Conservation (phyloP, 768 basidiomycete species). For the Macrolepiota dolichaula region DNA sequence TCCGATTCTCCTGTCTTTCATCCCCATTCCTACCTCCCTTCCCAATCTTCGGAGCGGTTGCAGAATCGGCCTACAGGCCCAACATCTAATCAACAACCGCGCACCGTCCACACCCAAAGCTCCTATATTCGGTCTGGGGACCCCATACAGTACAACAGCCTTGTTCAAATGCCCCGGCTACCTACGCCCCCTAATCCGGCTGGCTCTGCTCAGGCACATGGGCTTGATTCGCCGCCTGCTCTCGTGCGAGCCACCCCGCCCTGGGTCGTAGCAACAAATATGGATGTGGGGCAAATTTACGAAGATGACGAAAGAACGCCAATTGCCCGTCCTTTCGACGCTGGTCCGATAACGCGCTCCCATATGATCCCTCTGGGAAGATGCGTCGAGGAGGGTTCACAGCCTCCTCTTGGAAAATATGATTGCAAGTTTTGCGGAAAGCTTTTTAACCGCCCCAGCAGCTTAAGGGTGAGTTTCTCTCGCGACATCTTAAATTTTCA, state of each 20-base stretch:
- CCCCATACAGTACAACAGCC: not conserved
- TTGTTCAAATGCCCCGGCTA: not conserved
- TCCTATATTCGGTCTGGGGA: not conserved
- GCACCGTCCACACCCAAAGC: not conserved
- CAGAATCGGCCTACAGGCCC: not conserved
- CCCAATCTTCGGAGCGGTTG: not conserved
- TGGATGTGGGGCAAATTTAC: constrained; percentile 15
- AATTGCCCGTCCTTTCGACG: constrained; percentile 21
- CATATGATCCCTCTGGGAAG: constrained; percentile 6
- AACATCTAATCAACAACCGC: not conserved
- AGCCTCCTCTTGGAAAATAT: constrained; percentile 46
- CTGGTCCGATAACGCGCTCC: constrained; percentile 1
- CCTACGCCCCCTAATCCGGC: constrained; percentile 5
- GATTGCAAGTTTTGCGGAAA: constrained; percentile 80
- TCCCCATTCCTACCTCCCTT: constrained; percentile 3
- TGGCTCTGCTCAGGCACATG: not conserved
- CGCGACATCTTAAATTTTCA: constrained; percentile 1
- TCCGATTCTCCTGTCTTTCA: not conserved
- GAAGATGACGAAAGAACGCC: constrained; percentile 36
- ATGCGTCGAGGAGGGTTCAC: constrained; percentile 5
- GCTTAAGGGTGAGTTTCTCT: constrained; percentile 57
- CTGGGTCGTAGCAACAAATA: constrained; percentile 26
- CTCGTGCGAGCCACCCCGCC: constrained; percentile 14
- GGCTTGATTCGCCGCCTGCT: constrained; percentile 15
- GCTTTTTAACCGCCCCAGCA: constrained; percentile 79